These are phyloP conservation scores for Pleurotus cornucopiae DNA, from an alignment of 768 basidiomycete species.

Conservation along the genomic window DNA sequence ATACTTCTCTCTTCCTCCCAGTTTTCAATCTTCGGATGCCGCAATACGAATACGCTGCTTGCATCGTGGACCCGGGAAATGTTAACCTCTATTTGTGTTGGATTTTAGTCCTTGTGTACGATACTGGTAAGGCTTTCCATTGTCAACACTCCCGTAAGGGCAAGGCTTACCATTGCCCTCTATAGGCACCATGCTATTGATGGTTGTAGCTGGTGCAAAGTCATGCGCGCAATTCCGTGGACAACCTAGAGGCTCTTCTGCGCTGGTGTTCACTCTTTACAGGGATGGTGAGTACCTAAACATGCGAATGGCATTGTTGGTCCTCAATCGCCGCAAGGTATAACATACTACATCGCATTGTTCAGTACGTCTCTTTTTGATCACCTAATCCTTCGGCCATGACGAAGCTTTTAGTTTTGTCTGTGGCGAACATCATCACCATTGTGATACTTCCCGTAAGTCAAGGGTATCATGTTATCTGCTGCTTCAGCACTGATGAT, in stretches of 20 bases:
- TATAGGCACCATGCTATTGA: neutral
- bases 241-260: neutral
- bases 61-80: neutral
- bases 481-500: neutral
- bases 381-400: too few relatives aligned
- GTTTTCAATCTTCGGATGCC: neutral
- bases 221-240: neutral
- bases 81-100: neutral
- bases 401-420: neutral
- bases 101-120: neutral
- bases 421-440: neutral
- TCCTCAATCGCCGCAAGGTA: neutral
- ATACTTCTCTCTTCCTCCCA: neutral
- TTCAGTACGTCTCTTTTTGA: neutral
- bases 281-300: neutral
- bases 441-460: neutral
- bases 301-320: neutral
- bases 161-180: neutral
- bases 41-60: neutral
- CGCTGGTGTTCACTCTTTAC: neutral
- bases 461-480: neutral
- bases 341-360: neutral
- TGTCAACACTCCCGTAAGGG: too few relatives aligned
- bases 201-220: neutral
- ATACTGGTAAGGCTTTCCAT: neutral